Percentiles rank a stretch among this genome's conserved stretches.
phyloP scores from a whole-genome alignment of 2,329 filamentous ascomycete species.

The Aspergillus jensenii region DNA sequence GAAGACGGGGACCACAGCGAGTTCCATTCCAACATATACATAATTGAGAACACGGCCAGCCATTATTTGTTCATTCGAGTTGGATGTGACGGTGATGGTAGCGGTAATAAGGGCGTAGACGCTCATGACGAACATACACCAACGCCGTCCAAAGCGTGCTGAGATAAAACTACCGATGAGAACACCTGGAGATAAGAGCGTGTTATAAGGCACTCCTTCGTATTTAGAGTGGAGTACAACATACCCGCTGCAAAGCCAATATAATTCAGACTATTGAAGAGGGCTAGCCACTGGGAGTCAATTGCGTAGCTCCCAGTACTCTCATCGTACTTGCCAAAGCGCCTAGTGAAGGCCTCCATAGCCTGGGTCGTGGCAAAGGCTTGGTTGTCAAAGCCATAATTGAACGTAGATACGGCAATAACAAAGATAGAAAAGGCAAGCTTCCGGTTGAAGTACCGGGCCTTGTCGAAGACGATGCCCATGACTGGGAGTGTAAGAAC shows the following conservation, averaged over 20 bases:
- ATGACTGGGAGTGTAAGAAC: not conserved
- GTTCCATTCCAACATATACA: constrained; percentile 42
- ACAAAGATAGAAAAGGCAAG: constrained; percentile 17
- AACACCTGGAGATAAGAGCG: constrained; percentile 19
- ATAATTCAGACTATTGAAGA: constrained; percentile 25
- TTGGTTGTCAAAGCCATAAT: constrained; percentile 45
- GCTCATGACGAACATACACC: constrained; percentile 40
- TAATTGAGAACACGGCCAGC: constrained; percentile 39
- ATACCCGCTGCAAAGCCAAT: constrained; percentile 14
- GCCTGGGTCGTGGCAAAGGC: constrained; percentile 39
- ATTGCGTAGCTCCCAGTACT: constrained; percentile 25
- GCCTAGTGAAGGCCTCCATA: constrained; percentile 36
- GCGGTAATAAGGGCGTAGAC: constrained; percentile 34
- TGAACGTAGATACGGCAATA: constrained; percentile 40
- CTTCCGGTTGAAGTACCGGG: constrained; percentile 11
- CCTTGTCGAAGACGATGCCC: not conserved
- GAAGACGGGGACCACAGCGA: not conserved
- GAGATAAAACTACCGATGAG: constrained; percentile 29
- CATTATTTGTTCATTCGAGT: constrained; percentile 31
- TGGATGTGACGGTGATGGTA: constrained; percentile 33
- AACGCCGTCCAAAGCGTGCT: constrained; percentile 33
- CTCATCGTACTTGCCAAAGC: constrained; percentile 33
- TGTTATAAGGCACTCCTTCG: not conserved
- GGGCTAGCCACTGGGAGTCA: constrained; percentile 33
- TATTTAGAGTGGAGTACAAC: not conserved